A percentile compares a stretch with the other conserved stretches of the same genome.
Conservation (phyloP, 768 basidiomycete genomes). For the Phaeolepiota aurea region DNA sequence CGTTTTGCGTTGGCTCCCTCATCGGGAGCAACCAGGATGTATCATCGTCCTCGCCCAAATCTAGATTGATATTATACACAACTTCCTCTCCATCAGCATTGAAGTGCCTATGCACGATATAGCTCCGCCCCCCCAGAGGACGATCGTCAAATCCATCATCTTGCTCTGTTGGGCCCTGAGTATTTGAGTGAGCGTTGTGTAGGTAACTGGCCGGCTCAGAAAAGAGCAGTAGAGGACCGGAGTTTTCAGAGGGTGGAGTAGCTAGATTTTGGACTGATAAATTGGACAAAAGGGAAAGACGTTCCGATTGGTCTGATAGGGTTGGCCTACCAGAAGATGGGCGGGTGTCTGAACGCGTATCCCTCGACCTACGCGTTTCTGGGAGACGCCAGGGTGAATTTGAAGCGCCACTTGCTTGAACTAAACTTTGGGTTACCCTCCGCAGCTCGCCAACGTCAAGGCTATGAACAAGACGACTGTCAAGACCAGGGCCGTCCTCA, state of each 20-base stretch:
- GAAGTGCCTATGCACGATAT: constrained; percentile 25
- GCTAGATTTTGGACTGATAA: constrained; percentile 30
- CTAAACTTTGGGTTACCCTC: constrained; percentile 7
- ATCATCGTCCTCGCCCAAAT: constrained; percentile 29
- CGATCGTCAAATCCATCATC: constrained; percentile 7
- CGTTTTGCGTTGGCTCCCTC: constrained; percentile 1
- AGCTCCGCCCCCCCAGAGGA: constrained; percentile 18
- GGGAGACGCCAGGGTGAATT: background rate
- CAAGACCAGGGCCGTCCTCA: constrained; percentile 1
- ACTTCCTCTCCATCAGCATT: constrained; percentile 29
- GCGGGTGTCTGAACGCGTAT: constrained; percentile 5
- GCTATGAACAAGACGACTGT: constrained; percentile 7
- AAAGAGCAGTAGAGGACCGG: constrained; percentile 27
- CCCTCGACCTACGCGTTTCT: constrained; percentile 16
- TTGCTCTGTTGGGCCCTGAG: constrained; percentile 1
- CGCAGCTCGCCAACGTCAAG: constrained; percentile 11
- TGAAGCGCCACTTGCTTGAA: background rate
- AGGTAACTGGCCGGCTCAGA: constrained; percentile 30
- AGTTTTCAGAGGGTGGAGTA: constrained; percentile 22
- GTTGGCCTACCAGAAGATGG: background rate
- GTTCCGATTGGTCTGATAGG: constrained; percentile 11
- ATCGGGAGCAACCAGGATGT: constrained; percentile 20
- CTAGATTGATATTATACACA: constrained; percentile 29
- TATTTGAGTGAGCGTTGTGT: constrained; percentile 6
- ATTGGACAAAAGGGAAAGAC: constrained; percentile 32